These are phyloP conservation scores for Poa annua DNA, from an alignment of 176 grass and related monocot genomes.

Conservation along the genomic window DNA sequence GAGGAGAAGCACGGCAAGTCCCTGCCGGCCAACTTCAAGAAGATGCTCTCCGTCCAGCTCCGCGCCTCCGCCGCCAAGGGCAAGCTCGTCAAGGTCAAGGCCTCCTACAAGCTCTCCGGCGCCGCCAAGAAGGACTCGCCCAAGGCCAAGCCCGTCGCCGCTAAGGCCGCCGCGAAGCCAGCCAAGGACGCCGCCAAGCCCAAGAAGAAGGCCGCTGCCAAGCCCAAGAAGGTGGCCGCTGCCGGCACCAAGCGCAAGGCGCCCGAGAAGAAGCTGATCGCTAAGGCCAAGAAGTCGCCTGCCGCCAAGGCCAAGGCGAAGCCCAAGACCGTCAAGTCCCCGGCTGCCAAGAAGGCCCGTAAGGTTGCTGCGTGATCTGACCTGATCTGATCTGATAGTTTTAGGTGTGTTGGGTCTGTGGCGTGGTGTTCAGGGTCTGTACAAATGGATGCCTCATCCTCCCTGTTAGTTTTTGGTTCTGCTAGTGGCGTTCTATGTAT, in stretches of 20 bases:
- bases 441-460: conserved; percentile 23
- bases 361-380: conserved; percentile 36
- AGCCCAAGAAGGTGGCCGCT: conserved; percentile 36
- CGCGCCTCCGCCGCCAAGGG: conserved; percentile 62
- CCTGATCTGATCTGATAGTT: not conserved
- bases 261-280: conserved; percentile 40
- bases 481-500: not conserved
- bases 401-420: not conserved
- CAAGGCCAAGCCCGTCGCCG: conserved; percentile 37
- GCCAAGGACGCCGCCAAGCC: not conserved
- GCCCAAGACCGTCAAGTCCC: conserved; percentile 46
- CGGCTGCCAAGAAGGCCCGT: conserved; percentile 49
- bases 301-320: not conserved
- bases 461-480: not conserved
- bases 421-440: conserved; percentile 35
- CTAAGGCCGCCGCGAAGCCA: not conserved
- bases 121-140: conserved; percentile 46
- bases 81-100: conserved; percentile 95
- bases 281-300: conserved; percentile 33
- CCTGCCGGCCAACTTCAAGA: conserved; percentile 81
- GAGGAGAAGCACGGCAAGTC: conserved; percentile 75
- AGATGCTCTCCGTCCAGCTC: conserved; percentile 67
- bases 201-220: conserved; percentile 21
- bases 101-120: conserved; percentile 94
- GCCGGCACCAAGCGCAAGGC: conserved; percentile 56